Percentiles rank a stretch among this genome's conserved stretches.
Evolutionary conservation across 2,329 filamentous ascomycete species (phyloP).

Genomic region (Didymella keratinophila): DNA sequence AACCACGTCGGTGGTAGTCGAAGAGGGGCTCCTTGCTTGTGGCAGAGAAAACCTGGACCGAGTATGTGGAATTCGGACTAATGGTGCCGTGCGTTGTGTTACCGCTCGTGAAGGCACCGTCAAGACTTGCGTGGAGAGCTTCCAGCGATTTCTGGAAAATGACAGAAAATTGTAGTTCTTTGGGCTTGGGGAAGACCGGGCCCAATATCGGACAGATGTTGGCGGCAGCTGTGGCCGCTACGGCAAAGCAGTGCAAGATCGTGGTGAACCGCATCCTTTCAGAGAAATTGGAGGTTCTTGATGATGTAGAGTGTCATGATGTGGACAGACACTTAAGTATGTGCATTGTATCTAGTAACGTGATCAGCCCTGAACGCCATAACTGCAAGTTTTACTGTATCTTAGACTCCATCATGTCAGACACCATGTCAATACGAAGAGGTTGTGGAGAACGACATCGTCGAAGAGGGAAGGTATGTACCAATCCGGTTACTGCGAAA

Average conservation of each 20-base stretch:
- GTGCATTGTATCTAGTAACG: background rate
- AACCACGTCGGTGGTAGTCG: constrained; percentile 22
- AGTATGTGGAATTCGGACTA: constrained; percentile 20
- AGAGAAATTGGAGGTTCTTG: background rate
- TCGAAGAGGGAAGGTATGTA: constrained; percentile 11
- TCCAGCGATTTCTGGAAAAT: constrained; percentile 11
- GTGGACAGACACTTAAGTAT: background rate
- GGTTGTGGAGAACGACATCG: background rate
- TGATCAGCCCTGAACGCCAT: background rate
- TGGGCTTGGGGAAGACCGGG: constrained; percentile 20
- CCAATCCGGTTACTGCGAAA: constrained; percentile 1
- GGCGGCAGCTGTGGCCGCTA: background rate
- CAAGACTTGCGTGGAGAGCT: constrained; percentile 5
- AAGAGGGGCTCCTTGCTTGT: constrained; percentile 9
- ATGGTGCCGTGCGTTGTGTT: constrained; percentile 18
- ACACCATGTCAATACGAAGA: background rate
- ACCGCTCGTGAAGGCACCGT: constrained; percentile 14
- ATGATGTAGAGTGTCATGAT: background rate
- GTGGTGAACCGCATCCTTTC: background rate
- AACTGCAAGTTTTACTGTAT: background rate
- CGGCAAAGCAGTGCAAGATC: background rate
- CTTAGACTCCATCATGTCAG: background rate
- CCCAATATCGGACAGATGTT: constrained; percentile 20
- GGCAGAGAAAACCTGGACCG: constrained; percentile 24
- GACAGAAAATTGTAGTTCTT: background rate